These are phyloP conservation scores for Usnea hakonensis DNA, from an alignment of 495 filamentous ascomycete genomes.

Conservation along the genomic window DNA sequence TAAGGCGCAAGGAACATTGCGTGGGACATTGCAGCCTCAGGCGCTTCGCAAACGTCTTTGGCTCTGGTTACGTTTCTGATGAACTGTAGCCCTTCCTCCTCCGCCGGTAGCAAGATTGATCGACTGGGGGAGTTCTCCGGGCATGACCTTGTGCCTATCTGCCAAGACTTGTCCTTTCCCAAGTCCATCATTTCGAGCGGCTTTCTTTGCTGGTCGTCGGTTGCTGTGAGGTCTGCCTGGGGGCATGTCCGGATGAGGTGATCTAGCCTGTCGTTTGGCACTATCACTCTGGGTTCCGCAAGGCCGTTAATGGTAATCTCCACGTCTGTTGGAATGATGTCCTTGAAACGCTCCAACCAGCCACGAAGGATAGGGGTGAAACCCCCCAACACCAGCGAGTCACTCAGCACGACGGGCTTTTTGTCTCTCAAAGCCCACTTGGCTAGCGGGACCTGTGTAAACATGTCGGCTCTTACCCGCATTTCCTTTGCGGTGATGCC, in stretches of 20 bases:
- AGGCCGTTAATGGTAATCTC: slow-evolving; percentile 12
- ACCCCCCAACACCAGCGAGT: slow-evolving; percentile 5
- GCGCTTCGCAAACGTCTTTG: slow-evolving; percentile 7
- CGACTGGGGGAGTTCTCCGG: slow-evolving; percentile 11
- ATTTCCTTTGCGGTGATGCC: slow-evolving; percentile 46
- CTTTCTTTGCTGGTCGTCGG: slow-evolving; percentile 19
- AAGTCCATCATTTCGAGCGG: slow-evolving; percentile 28
- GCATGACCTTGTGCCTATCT: slow-evolving; percentile 9
- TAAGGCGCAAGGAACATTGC: slow-evolving; percentile 10
- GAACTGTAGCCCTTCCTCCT: slow-evolving; percentile 5
- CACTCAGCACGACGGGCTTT: background rate
- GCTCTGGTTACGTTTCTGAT: background rate
- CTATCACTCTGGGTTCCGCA: slow-evolving; percentile 13
- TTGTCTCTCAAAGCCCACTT: slow-evolving; percentile 27
- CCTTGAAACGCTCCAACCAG: slow-evolving; percentile 7
- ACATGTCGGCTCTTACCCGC: slow-evolving; percentile 26
- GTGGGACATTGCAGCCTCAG: slow-evolving; percentile 5
- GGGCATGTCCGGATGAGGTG: slow-evolving; percentile 10
- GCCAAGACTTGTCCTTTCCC: background rate
- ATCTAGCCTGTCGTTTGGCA: slow-evolving; percentile 3
- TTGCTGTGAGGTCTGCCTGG: background rate
- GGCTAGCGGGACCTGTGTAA: slow-evolving; percentile 13
- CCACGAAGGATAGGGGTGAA: background rate
- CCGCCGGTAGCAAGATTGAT: background rate
- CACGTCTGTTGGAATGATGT: slow-evolving; percentile 6